Evolutionary conservation across 2,329 filamentous ascomycete species (phyloP).

Genomic region (Westerdykella aurantiaca): DNA sequence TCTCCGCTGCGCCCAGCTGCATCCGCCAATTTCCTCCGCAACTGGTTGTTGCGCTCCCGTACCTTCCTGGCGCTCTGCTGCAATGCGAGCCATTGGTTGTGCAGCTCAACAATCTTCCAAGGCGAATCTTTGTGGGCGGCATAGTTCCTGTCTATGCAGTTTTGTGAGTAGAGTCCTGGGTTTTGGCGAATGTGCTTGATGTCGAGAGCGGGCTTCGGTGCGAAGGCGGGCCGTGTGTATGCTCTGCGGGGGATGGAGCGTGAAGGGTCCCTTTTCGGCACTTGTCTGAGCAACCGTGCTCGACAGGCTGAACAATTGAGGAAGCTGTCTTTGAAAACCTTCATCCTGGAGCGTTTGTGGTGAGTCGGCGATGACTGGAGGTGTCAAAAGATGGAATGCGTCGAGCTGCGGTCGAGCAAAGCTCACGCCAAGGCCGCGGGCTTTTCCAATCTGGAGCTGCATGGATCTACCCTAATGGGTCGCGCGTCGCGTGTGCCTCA

Average conservation of each 20-base stretch:
- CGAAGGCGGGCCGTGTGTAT: slow-evolving; percentile 58
- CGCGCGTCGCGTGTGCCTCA: too few relatives aligned
- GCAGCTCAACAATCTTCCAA: slow-evolving; percentile 48
- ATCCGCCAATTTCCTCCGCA: slow-evolving; percentile 52
- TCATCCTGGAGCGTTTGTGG: slow-evolving; percentile 14
- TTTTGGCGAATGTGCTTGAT: slow-evolving; percentile 87
- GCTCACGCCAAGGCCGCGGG: too few relatives aligned
- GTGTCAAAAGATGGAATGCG: too few relatives aligned
- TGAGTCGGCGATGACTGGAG: too few relatives aligned
- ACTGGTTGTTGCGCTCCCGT: slow-evolving; percentile 60
- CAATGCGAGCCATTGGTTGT: slow-evolving; percentile 43
- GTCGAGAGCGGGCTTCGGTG: slow-evolving; percentile 74
- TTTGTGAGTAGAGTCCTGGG: slow-evolving; percentile 71
- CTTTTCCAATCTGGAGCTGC: too few relatives aligned
- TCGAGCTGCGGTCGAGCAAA: too few relatives aligned
- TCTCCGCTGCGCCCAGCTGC: slow-evolving; percentile 24
- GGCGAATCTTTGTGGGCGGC: slow-evolving; percentile 48
- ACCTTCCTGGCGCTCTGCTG: slow-evolving; percentile 57
- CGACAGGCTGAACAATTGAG: slow-evolving; percentile 12
- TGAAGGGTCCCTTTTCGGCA: background rate
- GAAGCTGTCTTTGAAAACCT: slow-evolving; percentile 13
- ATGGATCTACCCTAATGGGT: too few relatives aligned
- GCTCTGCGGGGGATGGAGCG: slow-evolving; percentile 32
- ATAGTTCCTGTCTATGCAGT: slow-evolving; percentile 84
- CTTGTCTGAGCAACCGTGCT: slow-evolving; percentile 4